Evolutionary conservation across 2,329 filamentous ascomycete genomes (phyloP), one percentile per base, ranked within the genome.

Genomic region (Talaromyces albobiverticillius): DNA sequence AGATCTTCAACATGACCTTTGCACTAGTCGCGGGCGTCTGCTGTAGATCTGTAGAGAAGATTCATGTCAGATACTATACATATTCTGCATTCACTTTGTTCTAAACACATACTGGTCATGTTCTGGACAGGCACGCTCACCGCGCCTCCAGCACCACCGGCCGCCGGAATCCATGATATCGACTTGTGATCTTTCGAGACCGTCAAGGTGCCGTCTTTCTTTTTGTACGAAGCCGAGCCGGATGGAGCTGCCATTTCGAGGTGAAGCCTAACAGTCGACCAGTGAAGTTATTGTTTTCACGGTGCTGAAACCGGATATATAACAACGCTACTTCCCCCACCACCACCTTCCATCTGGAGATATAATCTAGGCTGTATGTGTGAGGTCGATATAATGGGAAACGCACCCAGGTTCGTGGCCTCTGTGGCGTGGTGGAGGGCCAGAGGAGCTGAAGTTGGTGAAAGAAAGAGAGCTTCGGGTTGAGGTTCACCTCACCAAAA

Each of bases 1-100:
- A 89, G 53, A 99, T 87, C 71, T 94, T 96, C 56, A 97, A 82
- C 81, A 96, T 96, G 51, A 95, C 91, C 78, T 96, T 96, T 16
- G 90, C 79, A 32, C 84, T 86, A n/a, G 80, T 86, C 57, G 90
- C 90, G 11, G 94, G 92, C 1, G 94, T 97, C 71, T 97, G 93
- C 71, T 99, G 93, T 46, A 99, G 83, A 74, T 97, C 90, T 94
- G 41, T 29, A 55, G 14, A 34, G 22, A 36, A 32, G 18, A 8
- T 6, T 10, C 5, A 7, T 22, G 20, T 4, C 40, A 51, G 23
- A 42, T 32, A 31, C 26, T 29, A 6, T 6, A 10, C 10, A 6
- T 29, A 6, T 29, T 29, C 26, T 6, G 10, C 5, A 5, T 29
- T 10, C 26, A 13, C 20, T 25, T 45, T 32, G 7, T 11, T 38